These are phyloP conservation scores for Sinapis alba DNA, from an alignment of 441 rosid genomes.

Conservation along the genomic window DNA sequence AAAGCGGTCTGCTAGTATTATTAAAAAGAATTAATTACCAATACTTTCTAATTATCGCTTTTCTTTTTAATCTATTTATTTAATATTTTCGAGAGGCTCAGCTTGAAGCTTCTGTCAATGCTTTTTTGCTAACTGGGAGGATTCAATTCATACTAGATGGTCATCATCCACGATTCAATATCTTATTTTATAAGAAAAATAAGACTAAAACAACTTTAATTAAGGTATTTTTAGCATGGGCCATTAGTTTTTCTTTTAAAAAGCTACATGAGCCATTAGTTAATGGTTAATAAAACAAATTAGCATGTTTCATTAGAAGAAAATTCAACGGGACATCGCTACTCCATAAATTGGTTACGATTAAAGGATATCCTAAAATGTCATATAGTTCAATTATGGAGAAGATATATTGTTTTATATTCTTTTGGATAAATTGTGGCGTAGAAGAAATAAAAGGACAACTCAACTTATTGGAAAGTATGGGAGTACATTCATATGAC, in stretches of 20 bases:
- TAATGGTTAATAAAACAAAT: not conserved
- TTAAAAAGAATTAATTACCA: not conserved
- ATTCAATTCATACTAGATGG: not conserved
- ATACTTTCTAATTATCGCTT: not conserved
- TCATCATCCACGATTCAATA: not conserved
- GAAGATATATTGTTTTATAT: not conserved
- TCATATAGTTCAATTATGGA: not conserved
- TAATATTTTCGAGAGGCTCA: not conserved
- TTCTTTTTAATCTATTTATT: not conserved
- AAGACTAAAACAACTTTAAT: not conserved
- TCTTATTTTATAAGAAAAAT: not conserved
- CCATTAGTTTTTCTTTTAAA: too few relatives aligned
- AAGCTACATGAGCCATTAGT: not conserved
- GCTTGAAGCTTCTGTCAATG: not conserved
- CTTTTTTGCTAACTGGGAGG: not conserved
- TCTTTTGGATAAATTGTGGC: conserved; percentile 21
- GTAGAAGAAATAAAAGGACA: conserved; percentile 20
- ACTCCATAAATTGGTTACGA: conserved; percentile 9
- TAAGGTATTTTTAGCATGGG: not conserved
- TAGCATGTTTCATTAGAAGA: not conserved
- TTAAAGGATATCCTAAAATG: conserved; percentile 15
- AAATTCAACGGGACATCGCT: not conserved
- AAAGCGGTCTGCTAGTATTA: not conserved
- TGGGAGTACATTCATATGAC: conserved; percentile 13
- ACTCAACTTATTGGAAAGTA: conserved; percentile 18